A percentile compares a stretch with the other conserved stretches of the same genome.
Conservation (phyloP, 345 rosid genomes). For the Garcia nutans region DNA sequence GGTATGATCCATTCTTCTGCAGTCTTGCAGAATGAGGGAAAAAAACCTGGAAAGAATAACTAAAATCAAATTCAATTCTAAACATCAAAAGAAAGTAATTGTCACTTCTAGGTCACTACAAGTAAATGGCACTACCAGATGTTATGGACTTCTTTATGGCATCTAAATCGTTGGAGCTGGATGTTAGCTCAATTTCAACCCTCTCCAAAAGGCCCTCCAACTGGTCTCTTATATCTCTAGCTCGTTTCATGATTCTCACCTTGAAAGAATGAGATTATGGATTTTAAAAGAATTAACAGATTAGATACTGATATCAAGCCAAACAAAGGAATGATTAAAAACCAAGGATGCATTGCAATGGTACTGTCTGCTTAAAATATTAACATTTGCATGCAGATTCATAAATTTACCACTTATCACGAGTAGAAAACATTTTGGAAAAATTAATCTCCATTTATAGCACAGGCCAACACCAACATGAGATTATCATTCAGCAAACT, state of each 20-base stretch:
- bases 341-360: not conserved
- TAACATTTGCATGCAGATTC: not conserved
- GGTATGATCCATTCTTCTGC: conserved; percentile 88
- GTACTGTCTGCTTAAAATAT: not conserved
- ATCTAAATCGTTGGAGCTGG: conserved; percentile 65
- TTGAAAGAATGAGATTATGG: conserved; percentile 31
- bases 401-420: not conserved
- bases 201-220: conserved; percentile 94
- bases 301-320: not conserved
- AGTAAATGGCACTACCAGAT: conserved; percentile 49
- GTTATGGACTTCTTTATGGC: conserved; percentile 74
- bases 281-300: conserved; percentile 12
- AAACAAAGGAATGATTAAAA: not conserved
- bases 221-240: conserved; percentile 91
- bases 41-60: conserved; percentile 53
- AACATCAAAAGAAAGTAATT: conserved; percentile 9
- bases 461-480: not conserved
- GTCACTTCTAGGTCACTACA: not conserved
- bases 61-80: conserved; percentile 14
- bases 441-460: too few species aligned
- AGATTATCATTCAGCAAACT: not conserved
- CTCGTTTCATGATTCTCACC: conserved; percentile 99
- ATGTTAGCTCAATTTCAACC: conserved; percentile 81
- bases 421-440: not conserved
- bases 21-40: conserved; percentile 86